Percentiles rank a stretch among this genome's conserved stretches.
These are phyloP conservation scores for Vanrija sp. DNA, from an alignment of 1,284 basidiomycete species.

Conservation along the genomic window DNA sequence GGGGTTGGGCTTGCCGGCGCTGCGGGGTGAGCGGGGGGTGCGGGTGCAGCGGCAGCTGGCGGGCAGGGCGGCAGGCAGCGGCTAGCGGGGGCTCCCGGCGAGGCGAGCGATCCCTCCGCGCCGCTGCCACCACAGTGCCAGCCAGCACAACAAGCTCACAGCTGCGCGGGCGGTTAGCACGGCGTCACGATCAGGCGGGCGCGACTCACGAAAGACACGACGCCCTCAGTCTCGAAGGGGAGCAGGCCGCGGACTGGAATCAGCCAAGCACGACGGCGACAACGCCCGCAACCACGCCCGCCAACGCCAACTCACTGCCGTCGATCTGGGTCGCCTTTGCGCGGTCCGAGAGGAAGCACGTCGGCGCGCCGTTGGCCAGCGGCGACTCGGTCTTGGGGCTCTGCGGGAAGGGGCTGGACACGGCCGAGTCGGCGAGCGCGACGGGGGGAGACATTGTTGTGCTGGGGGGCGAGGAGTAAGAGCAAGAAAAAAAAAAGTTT, in stretches of 20 bases:
- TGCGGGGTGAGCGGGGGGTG: slow-evolving; percentile 6
- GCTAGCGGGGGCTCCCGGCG: neutral
- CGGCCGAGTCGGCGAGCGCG: slow-evolving; percentile 11
- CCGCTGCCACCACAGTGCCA: no score
- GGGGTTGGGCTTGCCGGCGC: slow-evolving; percentile 70
- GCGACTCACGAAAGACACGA: slow-evolving; percentile 69
- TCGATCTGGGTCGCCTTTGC: slow-evolving; percentile 27
- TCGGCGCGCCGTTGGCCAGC: slow-evolving; percentile 1
- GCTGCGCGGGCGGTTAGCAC: slow-evolving; percentile 1
- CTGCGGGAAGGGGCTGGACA: slow-evolving; percentile 14
- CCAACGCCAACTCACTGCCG: slow-evolving; percentile 26
- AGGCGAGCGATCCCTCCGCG: neutral
- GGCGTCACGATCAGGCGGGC: neutral
- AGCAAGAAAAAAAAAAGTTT: neutral
- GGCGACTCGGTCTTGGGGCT: slow-evolving; percentile 3
- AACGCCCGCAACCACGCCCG: neutral
- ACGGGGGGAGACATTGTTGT: neutral
- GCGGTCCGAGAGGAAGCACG: slow-evolving; percentile 25
- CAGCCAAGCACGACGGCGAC: neutral
- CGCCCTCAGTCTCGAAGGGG: slow-evolving; percentile 72
- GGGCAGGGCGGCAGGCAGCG: neutral
- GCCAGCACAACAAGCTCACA: slow-evolving; percentile 1
- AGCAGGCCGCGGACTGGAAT: slow-evolving; percentile 59
- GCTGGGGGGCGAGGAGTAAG: neutral
- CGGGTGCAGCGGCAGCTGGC: slow-evolving; percentile 19